Conservation (phyloP, 2,329 filamentous ascomycete genomes). For the Cladosporium oxysporum region DNA sequence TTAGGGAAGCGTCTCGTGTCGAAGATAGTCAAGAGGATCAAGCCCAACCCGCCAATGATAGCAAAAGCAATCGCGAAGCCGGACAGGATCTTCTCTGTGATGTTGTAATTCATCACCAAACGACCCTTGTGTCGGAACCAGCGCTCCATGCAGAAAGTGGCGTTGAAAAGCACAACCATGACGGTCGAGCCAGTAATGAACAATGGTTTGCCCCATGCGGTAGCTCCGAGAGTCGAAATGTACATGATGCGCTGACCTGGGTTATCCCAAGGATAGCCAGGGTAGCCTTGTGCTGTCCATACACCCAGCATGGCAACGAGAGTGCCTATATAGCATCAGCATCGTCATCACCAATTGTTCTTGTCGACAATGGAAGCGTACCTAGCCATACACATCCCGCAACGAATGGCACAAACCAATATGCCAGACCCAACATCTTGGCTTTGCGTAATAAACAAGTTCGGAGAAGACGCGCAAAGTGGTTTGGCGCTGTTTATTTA, state of each 20-base stretch:
- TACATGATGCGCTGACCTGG: conserved; percentile 59
- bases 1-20: conserved; percentile 70
- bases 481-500: conserved; percentile 9
- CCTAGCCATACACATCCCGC: conserved; percentile 64
- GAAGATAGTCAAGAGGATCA: conserved; percentile 83
- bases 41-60: conserved; percentile 71
- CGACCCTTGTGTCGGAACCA: conserved; percentile 82
- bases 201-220: conserved; percentile 66
- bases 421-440: conserved; percentile 48
- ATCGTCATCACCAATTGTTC: neutral
- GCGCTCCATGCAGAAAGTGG: conserved; percentile 77
- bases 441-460: conserved; percentile 11
- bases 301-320: conserved; percentile 69
- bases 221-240: conserved; percentile 58
- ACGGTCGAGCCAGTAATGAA: conserved; percentile 73
- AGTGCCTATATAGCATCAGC: conserved; percentile 49
- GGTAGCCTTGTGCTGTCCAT: conserved; percentile 64
- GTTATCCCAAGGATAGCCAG: conserved; percentile 63
- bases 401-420: conserved; percentile 68
- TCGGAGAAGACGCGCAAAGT: conserved; percentile 3
- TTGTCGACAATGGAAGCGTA: conserved; percentile 23
- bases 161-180: conserved; percentile 77
- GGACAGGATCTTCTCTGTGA: conserved; percentile 64
- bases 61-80: conserved; percentile 66
- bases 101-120: conserved; percentile 71